Percentiles rank a stretch among this genome's conserved stretches.
These are phyloP conservation scores for Podospora pseudopauciseta DNA, from an alignment of 495 filamentous ascomycete species.

Conservation along the genomic window DNA sequence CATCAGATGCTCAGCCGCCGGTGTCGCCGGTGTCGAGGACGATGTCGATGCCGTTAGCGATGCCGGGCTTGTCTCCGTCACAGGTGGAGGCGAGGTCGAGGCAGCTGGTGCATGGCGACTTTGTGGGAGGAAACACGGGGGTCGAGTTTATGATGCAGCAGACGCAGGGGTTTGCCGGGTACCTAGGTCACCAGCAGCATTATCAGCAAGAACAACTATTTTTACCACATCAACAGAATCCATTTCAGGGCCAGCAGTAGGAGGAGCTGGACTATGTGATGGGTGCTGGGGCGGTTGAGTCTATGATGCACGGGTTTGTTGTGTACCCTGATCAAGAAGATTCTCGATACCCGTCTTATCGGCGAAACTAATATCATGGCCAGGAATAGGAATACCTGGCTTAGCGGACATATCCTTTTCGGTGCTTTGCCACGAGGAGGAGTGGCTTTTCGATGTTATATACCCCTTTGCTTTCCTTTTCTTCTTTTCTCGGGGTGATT, in stretches of 20 bases:
- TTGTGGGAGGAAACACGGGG: background rate
- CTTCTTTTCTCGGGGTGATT: background rate
- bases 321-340: background rate
- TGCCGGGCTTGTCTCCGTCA: background rate
- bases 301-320: background rate
- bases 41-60: slow-evolving; percentile 5
- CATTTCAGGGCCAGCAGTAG: background rate
- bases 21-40: slow-evolving; percentile 7
- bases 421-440: background rate
- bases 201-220: background rate
- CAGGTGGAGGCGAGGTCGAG: background rate
- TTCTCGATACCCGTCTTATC: background rate
- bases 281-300: background rate
- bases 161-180: background rate
- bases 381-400: background rate
- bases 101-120: background rate
- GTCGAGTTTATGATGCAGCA: background rate
- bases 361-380: background rate
- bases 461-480: background rate
- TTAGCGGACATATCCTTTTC: background rate
- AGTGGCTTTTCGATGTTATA: background rate
- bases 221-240: background rate
- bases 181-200: background rate
- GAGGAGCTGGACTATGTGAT: background rate
- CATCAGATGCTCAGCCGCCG: background rate